These are phyloP conservation scores for Phalaenopsis aphrodite DNA, from an alignment of 106 monocot species.

Conservation along the genomic window DNA sequence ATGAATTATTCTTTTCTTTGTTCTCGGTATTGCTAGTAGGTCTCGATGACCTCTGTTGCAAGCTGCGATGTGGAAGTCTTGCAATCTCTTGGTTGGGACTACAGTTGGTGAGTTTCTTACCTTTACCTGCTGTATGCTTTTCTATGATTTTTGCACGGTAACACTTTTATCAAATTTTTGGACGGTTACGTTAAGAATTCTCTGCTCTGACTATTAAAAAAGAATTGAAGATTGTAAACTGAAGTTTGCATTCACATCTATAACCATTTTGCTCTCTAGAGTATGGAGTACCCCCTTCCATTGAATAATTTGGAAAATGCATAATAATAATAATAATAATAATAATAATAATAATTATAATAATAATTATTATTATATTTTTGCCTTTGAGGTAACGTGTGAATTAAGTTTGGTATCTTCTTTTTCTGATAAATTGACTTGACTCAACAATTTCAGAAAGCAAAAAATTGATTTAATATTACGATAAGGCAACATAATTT, in stretches of 20 bases:
- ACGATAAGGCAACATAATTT: not conserved
- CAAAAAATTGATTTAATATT: not conserved
- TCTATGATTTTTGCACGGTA: not conserved
- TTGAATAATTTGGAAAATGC: not conserved
- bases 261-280: not conserved
- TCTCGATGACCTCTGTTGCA: conserved; percentile 3
- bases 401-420: not conserved
- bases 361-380: not conserved
- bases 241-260: not conserved
- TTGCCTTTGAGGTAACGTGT: not conserved
- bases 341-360: too few species aligned
- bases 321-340: not conserved
- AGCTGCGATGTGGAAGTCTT: not conserved
- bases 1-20: not conserved
- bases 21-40: not conserved
- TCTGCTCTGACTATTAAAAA: not conserved
- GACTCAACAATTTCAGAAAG: not conserved
- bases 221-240: not conserved
- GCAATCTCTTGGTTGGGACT: conserved; percentile 7
- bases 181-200: not conserved
- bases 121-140: not conserved
- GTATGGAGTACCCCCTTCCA: not conserved
- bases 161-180: not conserved
- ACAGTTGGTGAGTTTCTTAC: not conserved
- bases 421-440: not conserved